phyloP scores from a whole-genome alignment of 495 filamentous ascomycete genomes.

The Aspergillus ellipticus region DNA sequence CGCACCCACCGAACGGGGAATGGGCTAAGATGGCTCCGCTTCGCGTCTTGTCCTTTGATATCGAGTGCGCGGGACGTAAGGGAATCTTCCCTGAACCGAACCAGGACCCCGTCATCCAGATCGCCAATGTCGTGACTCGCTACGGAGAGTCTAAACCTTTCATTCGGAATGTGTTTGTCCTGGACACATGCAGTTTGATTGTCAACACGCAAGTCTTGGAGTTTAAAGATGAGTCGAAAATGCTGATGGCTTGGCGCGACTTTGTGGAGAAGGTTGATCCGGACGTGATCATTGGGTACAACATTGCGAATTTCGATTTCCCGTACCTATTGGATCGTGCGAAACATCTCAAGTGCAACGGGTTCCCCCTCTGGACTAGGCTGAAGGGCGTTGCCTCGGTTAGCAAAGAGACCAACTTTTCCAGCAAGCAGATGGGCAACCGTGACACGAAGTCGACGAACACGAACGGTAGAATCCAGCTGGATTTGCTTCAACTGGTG shows the following conservation, averaged over 20 bases:
- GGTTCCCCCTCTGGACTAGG: conserved; percentile 84
- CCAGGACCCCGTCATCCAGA: conserved; percentile 94
- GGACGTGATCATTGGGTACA: conserved; percentile 98
- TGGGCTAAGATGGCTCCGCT: conserved; percentile 99
- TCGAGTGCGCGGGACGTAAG: conserved; percentile 96
- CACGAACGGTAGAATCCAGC: conserved; percentile 87
- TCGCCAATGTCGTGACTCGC: conserved; percentile 93
- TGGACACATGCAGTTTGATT: conserved; percentile 86
- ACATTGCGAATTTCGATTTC: conserved; percentile 98
- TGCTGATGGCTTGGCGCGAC: conserved; percentile 85
- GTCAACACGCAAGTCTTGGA: conserved; percentile 91
- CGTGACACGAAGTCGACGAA: conserved; percentile 92
- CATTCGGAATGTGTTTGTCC: conserved; percentile 90
- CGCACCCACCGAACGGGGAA: conserved; percentile 86
- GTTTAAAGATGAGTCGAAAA: conserved; percentile 72
- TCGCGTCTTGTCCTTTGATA: conserved; percentile 92
- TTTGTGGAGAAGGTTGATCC: conserved; percentile 92
- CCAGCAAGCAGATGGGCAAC: conserved; percentile 98
- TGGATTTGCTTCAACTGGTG: conserved; percentile 88
- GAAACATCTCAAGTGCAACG: conserved; percentile 67
- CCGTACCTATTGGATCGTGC: conserved; percentile 92
- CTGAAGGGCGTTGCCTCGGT: conserved; percentile 60
- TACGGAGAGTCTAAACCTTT: conserved; percentile 97
- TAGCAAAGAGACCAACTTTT: conserved; percentile 76
- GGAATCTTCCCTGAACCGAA: conserved; percentile 94